A percentile compares a stretch with the other conserved stretches of the same genome.
Conservation (phyloP, 2,329 filamentous ascomycete genomes). For the Biscogniauxia marginata region DNA sequence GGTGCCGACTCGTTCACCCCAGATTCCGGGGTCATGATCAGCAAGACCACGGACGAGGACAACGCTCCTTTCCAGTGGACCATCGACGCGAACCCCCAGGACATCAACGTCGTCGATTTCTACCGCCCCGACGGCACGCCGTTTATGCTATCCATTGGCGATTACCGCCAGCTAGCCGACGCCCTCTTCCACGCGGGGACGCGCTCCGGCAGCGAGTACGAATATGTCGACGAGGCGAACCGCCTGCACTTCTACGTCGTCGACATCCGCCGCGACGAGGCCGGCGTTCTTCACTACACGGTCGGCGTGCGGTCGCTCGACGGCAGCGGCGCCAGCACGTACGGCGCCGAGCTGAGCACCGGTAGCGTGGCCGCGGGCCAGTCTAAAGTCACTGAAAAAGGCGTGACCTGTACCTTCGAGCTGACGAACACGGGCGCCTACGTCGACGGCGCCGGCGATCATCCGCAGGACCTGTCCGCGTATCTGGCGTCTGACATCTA, state of each 20-base stretch:
- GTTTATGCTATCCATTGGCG: slow-evolving; percentile 48
- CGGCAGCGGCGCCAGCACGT: slow-evolving; percentile 33
- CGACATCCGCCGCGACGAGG: slow-evolving; percentile 38
- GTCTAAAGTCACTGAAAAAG: slow-evolving; percentile 31
- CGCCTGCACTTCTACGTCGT: slow-evolving; percentile 51
- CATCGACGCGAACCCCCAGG: slow-evolving; percentile 53
- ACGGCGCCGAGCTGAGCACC: slow-evolving; percentile 37
- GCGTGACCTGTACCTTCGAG: slow-evolving; percentile 45
- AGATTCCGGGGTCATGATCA: slow-evolving; percentile 52
- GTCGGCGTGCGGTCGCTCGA: slow-evolving; percentile 46
- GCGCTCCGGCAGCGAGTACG: slow-evolving; percentile 48
- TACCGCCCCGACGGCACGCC: slow-evolving; percentile 47
- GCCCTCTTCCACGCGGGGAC: slow-evolving; percentile 55
- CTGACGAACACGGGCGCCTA: slow-evolving; percentile 46
- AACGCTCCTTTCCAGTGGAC: slow-evolving; percentile 51
- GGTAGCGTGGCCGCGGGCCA: slow-evolving; percentile 31
- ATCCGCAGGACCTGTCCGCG: slow-evolving; percentile 36
- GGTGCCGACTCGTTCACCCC: slow-evolving; percentile 52
- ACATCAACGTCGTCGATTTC: slow-evolving; percentile 51
- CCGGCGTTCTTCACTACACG: slow-evolving; percentile 47
- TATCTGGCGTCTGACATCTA: slow-evolving; percentile 47
- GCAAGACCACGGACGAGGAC: slow-evolving; percentile 49
- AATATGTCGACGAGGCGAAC: slow-evolving; percentile 47
- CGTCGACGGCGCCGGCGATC: slow-evolving; percentile 20
- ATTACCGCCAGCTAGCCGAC: slow-evolving; percentile 53